Conservation (phyloP, 2,329 filamentous ascomycete genomes). For the Albophoma yamanashiensis region DNA sequence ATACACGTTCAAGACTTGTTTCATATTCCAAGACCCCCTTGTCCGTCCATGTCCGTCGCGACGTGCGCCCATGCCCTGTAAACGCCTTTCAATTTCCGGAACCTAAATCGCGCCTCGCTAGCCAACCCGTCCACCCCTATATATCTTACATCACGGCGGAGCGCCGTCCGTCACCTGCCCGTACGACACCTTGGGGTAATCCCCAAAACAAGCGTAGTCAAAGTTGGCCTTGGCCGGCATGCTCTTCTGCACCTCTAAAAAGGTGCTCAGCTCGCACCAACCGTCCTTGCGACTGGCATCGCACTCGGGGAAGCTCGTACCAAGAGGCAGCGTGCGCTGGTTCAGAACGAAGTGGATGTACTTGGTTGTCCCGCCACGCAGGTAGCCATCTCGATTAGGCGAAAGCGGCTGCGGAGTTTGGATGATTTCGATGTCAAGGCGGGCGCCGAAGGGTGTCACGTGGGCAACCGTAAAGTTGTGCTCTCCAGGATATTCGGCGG, state of each 20-base stretch:
- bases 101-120: neutral
- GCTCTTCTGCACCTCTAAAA: conserved; percentile 49
- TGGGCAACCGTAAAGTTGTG: conserved; percentile 57
- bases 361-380: conserved; percentile 42
- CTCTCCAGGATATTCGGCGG: conserved; percentile 39
- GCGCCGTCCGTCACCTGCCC: conserved; percentile 28
- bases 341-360: conserved; percentile 70
- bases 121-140: neutral
- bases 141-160: conserved; percentile 10
- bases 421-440: conserved; percentile 67
- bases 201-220: conserved; percentile 55
- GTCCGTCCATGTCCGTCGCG: neutral
- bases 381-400: conserved; percentile 42
- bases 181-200: conserved; percentile 26
- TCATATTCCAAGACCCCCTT: neutral
- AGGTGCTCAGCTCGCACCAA: conserved; percentile 65
- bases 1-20: neutral
- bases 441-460: conserved; percentile 60
- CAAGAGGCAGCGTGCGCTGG: conserved; percentile 61
- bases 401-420: conserved; percentile 52
- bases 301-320: conserved; percentile 54
- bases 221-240: conserved; percentile 50
- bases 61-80: neutral
- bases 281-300: conserved; percentile 53
- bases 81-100: neutral